These are phyloP conservation scores for Stemphylium beticola DNA, from an alignment of 2,329 filamentous ascomycete genomes.

Conservation along the genomic window DNA sequence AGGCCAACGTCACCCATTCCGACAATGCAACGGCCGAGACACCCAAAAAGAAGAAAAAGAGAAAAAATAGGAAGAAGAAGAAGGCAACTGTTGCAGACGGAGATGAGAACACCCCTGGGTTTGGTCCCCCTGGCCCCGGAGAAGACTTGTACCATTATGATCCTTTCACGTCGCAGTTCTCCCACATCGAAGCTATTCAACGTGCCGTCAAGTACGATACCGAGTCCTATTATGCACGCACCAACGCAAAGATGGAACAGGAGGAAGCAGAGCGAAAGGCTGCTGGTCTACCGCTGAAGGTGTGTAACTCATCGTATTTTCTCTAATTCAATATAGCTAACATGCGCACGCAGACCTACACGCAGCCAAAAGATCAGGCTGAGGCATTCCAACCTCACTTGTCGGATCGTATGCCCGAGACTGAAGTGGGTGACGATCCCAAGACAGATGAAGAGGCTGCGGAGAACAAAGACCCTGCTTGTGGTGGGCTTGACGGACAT, in stretches of 20 bases:
- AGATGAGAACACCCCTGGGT: not conserved
- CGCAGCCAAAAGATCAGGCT: too few species aligned
- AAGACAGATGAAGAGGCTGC: too few species aligned
- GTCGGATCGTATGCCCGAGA: too few species aligned
- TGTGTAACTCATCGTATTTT: not conserved
- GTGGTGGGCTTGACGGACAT: too few species aligned
- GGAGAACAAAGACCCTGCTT: too few species aligned
- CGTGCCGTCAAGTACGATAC: conserved; percentile 4
- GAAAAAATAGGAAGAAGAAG: conserved; percentile 52
- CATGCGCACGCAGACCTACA: not conserved
- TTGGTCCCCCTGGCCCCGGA: not conserved
- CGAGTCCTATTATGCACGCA: conserved; percentile 9
- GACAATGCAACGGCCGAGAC: not conserved
- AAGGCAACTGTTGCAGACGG: not conserved
- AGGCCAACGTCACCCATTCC: not conserved
- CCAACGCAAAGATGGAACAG: conserved; percentile 6
- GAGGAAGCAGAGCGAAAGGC: not conserved
- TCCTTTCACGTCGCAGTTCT: conserved; percentile 17
- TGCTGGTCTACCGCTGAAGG: not conserved
- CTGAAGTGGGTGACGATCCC: too few species aligned
- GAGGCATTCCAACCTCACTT: too few species aligned
- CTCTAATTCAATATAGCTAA: too few species aligned
- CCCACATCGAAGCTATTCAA: conserved; percentile 20
- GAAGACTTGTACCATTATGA: conserved; percentile 1
- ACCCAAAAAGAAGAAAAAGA: conserved; percentile 31